Percentiles rank a stretch among this genome's conserved stretches.
phyloP scores from a whole-genome alignment of 495 filamentous ascomycete species.

The Acidomyces sp. region DNA sequence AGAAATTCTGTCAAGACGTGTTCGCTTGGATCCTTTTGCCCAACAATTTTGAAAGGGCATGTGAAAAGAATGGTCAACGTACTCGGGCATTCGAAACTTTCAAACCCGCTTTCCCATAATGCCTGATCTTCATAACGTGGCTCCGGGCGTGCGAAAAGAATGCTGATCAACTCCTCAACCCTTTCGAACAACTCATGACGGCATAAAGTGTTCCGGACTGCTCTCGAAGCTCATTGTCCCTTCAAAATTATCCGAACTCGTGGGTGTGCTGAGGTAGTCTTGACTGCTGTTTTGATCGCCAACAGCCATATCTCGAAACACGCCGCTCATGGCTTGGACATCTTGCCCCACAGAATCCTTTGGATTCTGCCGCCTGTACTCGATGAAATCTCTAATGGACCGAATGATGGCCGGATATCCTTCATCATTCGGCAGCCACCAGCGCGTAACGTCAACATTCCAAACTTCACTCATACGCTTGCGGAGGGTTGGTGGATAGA shows the following conservation, averaged over 20 bases:
- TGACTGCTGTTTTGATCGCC: not conserved
- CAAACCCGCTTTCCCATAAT: too few relatives aligned
- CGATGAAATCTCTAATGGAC: constrained; percentile 60
- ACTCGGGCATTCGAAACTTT: too few relatives aligned
- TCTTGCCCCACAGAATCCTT: constrained; percentile 51
- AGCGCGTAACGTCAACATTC: constrained; percentile 52
- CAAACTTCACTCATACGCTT: constrained; percentile 58
- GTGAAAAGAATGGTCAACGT: too few relatives aligned
- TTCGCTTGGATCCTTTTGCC: too few relatives aligned
- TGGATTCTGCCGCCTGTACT: constrained; percentile 48
- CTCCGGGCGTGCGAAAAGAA: too few relatives aligned
- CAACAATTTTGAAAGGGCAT: too few relatives aligned
- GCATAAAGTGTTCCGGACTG: constrained; percentile 3
- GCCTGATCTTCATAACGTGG: too few relatives aligned
- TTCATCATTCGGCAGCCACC: constrained; percentile 83
- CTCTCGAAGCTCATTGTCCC: constrained; percentile 6
- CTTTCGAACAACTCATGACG: too few relatives aligned
- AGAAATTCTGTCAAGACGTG: too few relatives aligned
- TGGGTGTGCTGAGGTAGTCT: not conserved
- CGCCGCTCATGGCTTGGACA: constrained; percentile 59
- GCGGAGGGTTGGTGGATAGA: constrained; percentile 64
- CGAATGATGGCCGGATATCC: constrained; percentile 56
- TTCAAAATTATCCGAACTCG: not conserved
- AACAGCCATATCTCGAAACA: constrained; percentile 37
- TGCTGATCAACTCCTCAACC: too few relatives aligned